Percentiles rank a stretch among this genome's conserved stretches.
Evolutionary conservation across 2,329 filamentous ascomycete genomes (phyloP).

Genomic region (Colletotrichum cordylinicola): DNA sequence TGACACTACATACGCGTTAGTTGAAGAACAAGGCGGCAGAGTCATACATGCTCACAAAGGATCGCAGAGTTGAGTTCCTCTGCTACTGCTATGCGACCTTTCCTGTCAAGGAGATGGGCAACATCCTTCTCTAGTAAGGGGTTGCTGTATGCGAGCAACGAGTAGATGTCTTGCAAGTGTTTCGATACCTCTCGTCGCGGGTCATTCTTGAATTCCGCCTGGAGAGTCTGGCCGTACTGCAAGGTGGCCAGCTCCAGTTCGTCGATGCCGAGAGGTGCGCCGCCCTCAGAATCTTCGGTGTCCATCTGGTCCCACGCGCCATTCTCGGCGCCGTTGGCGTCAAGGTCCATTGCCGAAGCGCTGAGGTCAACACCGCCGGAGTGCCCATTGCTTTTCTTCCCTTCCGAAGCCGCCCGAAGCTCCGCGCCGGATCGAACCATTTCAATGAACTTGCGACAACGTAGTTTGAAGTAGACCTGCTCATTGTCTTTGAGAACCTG

Average conservation of each 20-base stretch:
- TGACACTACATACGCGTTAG: conserved; percentile 64
- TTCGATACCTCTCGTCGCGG: conserved; percentile 72
- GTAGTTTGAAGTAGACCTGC: conserved; percentile 85
- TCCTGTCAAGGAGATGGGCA: conserved; percentile 77
- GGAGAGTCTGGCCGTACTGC: conserved; percentile 79
- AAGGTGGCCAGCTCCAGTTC: conserved; percentile 73
- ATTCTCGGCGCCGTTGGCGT: conserved; percentile 52
- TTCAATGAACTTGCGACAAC: conserved; percentile 92
- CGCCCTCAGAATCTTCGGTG: conserved; percentile 47
- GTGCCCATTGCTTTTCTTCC: conserved; percentile 50
- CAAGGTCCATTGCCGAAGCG: conserved; percentile 61
- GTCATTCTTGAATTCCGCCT: conserved; percentile 78
- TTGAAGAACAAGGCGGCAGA: background rate
- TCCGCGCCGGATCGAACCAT: conserved; percentile 83
- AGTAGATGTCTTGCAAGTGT: conserved; percentile 83
- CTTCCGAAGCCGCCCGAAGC: conserved; percentile 54
- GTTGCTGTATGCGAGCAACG: conserved; percentile 85
- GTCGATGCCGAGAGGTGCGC: conserved; percentile 29
- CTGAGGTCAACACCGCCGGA: conserved; percentile 48
- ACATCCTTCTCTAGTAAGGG: conserved; percentile 77
- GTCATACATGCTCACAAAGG: conserved; percentile 65
- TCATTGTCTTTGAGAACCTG: conserved; percentile 80
- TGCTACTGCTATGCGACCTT: conserved; percentile 78
- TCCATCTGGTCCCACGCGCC: conserved; percentile 57
- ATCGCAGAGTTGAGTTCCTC: conserved; percentile 96